phyloP scores from a whole-genome alignment of 768 basidiomycete species.

The Agrocybe praecox region DNA sequence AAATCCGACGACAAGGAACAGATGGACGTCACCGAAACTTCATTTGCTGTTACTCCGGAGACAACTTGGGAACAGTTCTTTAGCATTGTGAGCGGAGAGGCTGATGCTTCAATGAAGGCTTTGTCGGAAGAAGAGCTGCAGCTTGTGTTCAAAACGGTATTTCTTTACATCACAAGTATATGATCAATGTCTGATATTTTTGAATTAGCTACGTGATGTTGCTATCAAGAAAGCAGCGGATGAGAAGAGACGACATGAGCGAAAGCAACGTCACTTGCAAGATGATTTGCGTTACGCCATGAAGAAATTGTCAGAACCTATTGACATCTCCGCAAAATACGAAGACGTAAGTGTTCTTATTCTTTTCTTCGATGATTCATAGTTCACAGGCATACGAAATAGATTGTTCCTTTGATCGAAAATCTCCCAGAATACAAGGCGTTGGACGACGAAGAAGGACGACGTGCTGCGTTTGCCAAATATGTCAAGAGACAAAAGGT shows the following conservation, averaged over 20 bases:
- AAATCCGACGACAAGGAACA: conserved; percentile 24
- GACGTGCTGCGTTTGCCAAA: conserved; percentile 83
- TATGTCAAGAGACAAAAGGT: conserved; percentile 92
- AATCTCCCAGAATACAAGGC: conserved; percentile 86
- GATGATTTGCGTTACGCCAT: conserved; percentile 96
- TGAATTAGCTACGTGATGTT: conserved; percentile 65
- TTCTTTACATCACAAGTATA: conserved; percentile 23
- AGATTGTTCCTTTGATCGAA: conserved; percentile 79
- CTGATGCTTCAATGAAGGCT: conserved; percentile 49
- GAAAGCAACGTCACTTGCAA: conserved; percentile 83
- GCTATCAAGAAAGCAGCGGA: conserved; percentile 79
- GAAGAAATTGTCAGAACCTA: conserved; percentile 82
- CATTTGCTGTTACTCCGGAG: conserved; percentile 50
- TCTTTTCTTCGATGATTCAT: not conserved
- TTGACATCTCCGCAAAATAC: conserved; percentile 75
- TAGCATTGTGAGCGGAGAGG: conserved; percentile 55
- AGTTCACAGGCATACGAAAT: not conserved
- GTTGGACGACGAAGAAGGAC: conserved; percentile 84
- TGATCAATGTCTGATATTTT: conserved; percentile 2
- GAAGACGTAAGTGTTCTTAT: conserved; percentile 65
- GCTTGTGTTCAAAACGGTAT: conserved; percentile 65
- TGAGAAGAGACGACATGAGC: conserved; percentile 85
- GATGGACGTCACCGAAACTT: conserved; percentile 26
- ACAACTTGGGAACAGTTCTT: conserved; percentile 70
- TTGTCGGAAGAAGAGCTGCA: conserved; percentile 55